Evolutionary conservation across 73 alveolate genomes (phyloP).

Genomic region (Paramecium octaurelia): DNA sequence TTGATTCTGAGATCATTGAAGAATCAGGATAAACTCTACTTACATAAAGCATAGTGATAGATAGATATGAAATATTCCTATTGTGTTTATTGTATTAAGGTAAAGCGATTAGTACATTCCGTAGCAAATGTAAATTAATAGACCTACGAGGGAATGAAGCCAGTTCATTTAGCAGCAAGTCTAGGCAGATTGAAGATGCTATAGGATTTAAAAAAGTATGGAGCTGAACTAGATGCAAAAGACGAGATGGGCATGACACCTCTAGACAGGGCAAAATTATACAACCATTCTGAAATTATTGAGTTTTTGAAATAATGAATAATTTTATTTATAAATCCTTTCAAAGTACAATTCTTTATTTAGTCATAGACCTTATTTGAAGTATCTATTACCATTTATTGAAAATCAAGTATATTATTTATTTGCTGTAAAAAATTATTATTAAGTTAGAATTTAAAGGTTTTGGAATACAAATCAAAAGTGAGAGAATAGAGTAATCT

Average conservation of each 20-base stretch:
- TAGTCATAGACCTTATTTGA: background rate
- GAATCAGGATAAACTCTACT: constrained; percentile 22
- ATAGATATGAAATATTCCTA: background rate
- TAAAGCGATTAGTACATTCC: background rate
- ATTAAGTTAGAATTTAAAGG: no score
- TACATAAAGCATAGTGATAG: background rate
- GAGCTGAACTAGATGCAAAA: background rate
- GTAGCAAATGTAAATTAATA: background rate
- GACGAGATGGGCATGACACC: constrained; percentile 31
- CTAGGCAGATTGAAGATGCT: background rate
- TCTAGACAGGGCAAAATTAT: background rate
- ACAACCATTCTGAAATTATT: background rate
- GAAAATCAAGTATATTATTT: no score
- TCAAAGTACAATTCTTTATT: background rate
- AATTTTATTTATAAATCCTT: background rate
- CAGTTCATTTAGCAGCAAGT: constrained; percentile 40
- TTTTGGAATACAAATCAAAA: no score
- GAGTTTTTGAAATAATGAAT: constrained; percentile 18
- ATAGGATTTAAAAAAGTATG: background rate
- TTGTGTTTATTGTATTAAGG: background rate
- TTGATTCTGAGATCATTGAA: background rate
- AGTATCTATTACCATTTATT: background rate
- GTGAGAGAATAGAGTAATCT: no score
- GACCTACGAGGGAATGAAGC: background rate
- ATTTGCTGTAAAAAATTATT: no score